Conservation (phyloP, 23 red algal genomes). For the Gracilaria gracilis region DNA sequence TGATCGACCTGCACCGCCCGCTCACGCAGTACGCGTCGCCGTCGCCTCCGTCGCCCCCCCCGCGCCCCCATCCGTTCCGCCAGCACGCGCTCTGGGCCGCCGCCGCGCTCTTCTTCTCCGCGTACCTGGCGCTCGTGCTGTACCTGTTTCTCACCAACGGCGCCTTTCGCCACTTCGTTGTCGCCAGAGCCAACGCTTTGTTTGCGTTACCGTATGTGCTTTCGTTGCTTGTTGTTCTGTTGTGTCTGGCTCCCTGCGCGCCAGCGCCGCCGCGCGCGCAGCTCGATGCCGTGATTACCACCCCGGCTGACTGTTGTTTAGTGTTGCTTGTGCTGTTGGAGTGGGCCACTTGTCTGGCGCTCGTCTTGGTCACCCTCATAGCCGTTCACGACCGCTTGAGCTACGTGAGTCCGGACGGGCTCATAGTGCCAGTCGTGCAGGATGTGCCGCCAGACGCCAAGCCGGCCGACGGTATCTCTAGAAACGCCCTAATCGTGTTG, state of each 20-base stretch:
- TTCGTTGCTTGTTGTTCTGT: slow-evolving; percentile 43
- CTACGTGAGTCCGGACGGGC: slow-evolving; percentile 57
- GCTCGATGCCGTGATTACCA: slow-evolving; percentile 55
- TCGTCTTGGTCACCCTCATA: slow-evolving; percentile 53
- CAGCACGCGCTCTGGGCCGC: slow-evolving; percentile 53
- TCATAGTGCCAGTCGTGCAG: slow-evolving; percentile 39
- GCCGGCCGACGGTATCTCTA: slow-evolving; percentile 58
- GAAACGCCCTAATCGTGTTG: slow-evolving; percentile 43
- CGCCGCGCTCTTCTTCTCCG: slow-evolving; percentile 43
- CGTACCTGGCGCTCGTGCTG: slow-evolving; percentile 53
- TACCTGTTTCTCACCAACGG: slow-evolving; percentile 51
- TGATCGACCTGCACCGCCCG: slow-evolving; percentile 38
- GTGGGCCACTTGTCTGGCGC: slow-evolving; percentile 60
- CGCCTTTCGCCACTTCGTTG: slow-evolving; percentile 59
- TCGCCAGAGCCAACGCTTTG: slow-evolving; percentile 38
- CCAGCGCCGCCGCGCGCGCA: slow-evolving; percentile 35
- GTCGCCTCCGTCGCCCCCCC: slow-evolving; percentile 32
- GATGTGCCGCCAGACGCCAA: slow-evolving; percentile 27
- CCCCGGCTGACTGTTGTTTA: slow-evolving; percentile 46
- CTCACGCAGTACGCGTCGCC: slow-evolving; percentile 27
- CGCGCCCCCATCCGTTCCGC: slow-evolving; percentile 45
- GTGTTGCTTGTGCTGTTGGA: slow-evolving; percentile 50
- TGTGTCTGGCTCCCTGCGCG: slow-evolving; percentile 50
- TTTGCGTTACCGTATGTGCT: slow-evolving; percentile 63
- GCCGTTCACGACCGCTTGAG: slow-evolving; percentile 60